phyloP scores from a whole-genome alignment of 805 yeast genomes.

The Zygoascus bituminiphila region DNA sequence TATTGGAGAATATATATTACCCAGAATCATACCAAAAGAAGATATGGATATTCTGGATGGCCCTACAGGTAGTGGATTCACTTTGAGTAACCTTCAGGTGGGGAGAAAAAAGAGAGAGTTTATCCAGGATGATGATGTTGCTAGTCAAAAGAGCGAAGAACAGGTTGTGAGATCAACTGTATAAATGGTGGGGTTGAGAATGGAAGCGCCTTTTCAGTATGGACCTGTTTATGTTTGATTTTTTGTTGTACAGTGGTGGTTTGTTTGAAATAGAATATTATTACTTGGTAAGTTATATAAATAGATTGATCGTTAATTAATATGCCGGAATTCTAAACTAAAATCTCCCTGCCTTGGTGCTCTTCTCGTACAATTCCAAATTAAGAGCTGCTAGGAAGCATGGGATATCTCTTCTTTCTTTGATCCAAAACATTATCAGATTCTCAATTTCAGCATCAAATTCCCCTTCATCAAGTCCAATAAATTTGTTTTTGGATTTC shows the following conservation, averaged over 20 bases:
- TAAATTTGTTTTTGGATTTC: constrained; percentile 44
- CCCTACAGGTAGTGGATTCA: constrained; percentile 35
- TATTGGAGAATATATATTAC: constrained; percentile 55
- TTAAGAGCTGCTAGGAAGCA: constrained; percentile 72
- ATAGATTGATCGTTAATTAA: not conserved
- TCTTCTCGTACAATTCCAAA: constrained; percentile 51
- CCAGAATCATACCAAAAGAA: constrained; percentile 48
- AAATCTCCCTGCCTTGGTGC: constrained; percentile 16
- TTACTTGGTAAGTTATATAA: not conserved
- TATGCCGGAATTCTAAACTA: not conserved
- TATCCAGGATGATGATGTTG: not conserved
- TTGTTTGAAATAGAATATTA: no score
- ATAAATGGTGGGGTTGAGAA: no score
- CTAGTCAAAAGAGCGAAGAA: not conserved
- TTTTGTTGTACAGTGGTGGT: no score
- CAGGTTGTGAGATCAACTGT: no score
- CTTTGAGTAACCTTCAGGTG: constrained; percentile 25
- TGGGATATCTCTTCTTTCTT: constrained; percentile 60
- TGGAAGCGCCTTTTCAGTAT: no score
- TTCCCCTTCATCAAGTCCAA: constrained; percentile 26
- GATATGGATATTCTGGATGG: constrained; percentile 62
- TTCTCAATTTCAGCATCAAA: constrained; percentile 36
- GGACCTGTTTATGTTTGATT: no score
- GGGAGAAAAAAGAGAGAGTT: not conserved
- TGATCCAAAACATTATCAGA: constrained; percentile 57